Base-by-base conservation (phyloP, 2,329 filamentous ascomycete species). In the Ceratocystis cacaofunesta region DNA sequence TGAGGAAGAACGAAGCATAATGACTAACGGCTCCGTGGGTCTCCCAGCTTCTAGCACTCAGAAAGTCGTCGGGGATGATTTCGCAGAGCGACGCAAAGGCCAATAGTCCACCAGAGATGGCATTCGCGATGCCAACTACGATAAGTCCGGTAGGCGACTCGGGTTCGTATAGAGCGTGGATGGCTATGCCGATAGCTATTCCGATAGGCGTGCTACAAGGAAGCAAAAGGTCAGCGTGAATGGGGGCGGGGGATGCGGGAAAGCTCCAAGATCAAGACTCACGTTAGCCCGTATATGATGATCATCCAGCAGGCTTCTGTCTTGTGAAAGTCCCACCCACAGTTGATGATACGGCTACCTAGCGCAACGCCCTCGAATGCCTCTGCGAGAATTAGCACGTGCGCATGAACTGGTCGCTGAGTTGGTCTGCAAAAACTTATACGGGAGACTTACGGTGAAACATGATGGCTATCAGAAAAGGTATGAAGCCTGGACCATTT, bases 391-490 rank as follows among this genome's bases (percentile, higher is more conserved):
- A 44, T 22, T n/a, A 6, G 48, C 22, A 50, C 19, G 12, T 22
- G n/a, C 8, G 12, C n/a, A 10, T 7, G 48, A 28, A 64, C 72
- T 41, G 69, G 69, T 22, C 32, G 12, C 12, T 43, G 17, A 36
- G 4, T 41, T 5, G 55, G 25, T 15, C 36, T 10, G 3, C 57
- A 32, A 10, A 22, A 2, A 30, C 10, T 22, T 63, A 36, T 7
- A 19, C 30, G 10, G 28, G 4, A 12, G 30, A 25, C 74, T 68
- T 70, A 75, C 74, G 87, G 71, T 92, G 89, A 74, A 92, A 92
- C 63, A 82, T 81, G 70, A 92, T 90, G 62, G 89, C 89, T 60
- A 91, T 80, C 1, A 92, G 79, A 66, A 92, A 84, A n/a, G 92
- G 85, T 64, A 89, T 79, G 71, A 92, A 92, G 3, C 86, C 83